These are phyloP conservation scores for Petunia secreta DNA, from an alignment of 257 asterid genomes.

Conservation along the genomic window DNA sequence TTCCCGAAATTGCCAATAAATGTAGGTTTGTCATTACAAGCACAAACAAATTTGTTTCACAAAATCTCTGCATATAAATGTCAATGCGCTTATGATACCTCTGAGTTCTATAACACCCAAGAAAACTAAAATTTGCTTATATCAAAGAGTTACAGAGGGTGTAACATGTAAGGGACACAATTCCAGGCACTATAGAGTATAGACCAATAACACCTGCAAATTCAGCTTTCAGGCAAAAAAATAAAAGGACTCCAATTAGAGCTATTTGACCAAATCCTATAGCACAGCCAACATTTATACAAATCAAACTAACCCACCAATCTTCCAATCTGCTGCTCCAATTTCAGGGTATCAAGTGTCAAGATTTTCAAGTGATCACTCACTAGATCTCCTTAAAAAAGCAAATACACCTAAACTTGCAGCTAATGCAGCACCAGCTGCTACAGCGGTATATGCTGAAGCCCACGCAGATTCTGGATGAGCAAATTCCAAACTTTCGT, in stretches of 20 bases:
- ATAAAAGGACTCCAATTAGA: not conserved
- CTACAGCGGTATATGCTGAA: constrained; percentile 73
- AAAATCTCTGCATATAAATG: not conserved
- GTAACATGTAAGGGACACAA: constrained; percentile 1
- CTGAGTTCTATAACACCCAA: constrained; percentile 3
- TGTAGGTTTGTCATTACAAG: constrained; percentile 2
- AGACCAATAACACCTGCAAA: not conserved
- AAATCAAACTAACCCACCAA: not conserved
- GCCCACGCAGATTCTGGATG: constrained; percentile 64
- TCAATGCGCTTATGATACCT: not conserved
- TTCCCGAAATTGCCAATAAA: not conserved
- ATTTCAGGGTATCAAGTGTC: not conserved
- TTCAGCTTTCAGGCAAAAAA: not conserved
- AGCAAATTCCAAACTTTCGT: constrained; percentile 48
- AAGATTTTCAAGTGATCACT: constrained; percentile 30
- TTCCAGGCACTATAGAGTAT: not conserved
- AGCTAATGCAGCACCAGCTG: constrained; percentile 88
- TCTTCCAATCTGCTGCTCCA: constrained; percentile 2
- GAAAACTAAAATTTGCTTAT: not conserved
- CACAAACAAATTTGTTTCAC: not conserved
- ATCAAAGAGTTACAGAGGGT: not conserved
- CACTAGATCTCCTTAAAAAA: constrained; percentile 58
- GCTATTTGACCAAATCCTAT: constrained; percentile 12
- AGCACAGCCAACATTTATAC: constrained; percentile 8
- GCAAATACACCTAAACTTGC: constrained; percentile 81